phyloP scores from a whole-genome alignment of 176 grass and related monocot genomes.

The Triticum turgidum region DNA sequence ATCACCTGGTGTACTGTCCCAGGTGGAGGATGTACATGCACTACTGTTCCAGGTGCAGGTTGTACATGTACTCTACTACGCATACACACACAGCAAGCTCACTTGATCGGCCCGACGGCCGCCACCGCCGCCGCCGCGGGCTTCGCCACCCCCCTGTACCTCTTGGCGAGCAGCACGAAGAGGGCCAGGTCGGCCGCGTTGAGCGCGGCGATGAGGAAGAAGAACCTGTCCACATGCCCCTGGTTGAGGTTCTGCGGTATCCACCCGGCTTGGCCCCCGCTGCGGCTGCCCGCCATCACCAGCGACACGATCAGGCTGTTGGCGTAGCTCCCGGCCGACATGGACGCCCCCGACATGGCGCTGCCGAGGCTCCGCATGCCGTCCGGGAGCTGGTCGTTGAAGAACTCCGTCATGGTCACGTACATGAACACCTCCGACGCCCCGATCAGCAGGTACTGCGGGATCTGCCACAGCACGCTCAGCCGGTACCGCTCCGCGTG shows the following conservation, averaged over 20 bases:
- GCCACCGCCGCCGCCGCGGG: not conserved
- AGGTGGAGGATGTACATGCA: no score
- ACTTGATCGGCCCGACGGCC: conserved; percentile 7
- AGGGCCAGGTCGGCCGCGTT: conserved; percentile 34
- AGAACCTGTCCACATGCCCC: conserved; percentile 68
- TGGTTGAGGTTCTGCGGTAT: conserved; percentile 66
- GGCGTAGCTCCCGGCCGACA: conserved; percentile 53
- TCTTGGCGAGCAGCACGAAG: conserved; percentile 47
- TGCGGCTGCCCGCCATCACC: conserved; percentile 32
- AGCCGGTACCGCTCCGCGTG: not conserved
- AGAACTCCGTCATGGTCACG: conserved; percentile 73
- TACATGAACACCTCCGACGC: conserved; percentile 81
- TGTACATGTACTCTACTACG: no score
- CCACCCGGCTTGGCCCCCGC: conserved; percentile 40
- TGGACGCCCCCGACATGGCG: conserved; percentile 60
- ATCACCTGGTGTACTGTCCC: no score
- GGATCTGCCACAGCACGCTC: conserved; percentile 68
- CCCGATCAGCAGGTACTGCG: conserved; percentile 66
- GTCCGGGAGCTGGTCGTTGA: conserved; percentile 68
- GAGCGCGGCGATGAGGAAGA: conserved; percentile 54
- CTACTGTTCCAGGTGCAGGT: no score
- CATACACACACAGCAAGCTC: not conserved
- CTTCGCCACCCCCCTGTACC: conserved; percentile 19
- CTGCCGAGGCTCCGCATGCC: conserved; percentile 64
- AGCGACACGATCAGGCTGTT: conserved; percentile 52